Base-by-base conservation (phyloP, 768 basidiomycete species). In the Tulasnella sp. region DNA sequence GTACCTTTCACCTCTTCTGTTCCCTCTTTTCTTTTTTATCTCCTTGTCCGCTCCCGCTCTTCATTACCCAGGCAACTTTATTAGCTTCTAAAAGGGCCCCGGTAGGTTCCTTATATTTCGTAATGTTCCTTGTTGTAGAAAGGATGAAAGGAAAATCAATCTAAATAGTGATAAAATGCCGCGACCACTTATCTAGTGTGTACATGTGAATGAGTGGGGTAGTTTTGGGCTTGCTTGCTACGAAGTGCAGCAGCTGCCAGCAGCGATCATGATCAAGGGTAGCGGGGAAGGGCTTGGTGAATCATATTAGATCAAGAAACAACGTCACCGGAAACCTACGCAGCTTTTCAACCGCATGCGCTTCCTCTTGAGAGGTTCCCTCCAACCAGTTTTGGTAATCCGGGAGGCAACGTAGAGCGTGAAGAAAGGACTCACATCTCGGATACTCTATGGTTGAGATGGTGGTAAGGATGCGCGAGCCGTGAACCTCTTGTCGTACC, bases 301-400 rank as follows among this genome's bases (percentile, higher is more conserved):
- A 42, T 74, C 73, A 74, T 74, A 74, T 74, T 74, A 74, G 73
- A 74, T 74, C 73, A 74, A 74, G 73, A 74, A 31, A 29, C 36
- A 52, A 58, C 29, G 73, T 74, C 64, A 54, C 12, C 1, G 73
- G 8, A 49, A 64, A 22, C 49, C 73, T 7, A 7, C 3, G 54
- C 54, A 11, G 54, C 29, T n/a, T 58, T 58, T 31, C 54, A 58
- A 31, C 54, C 25, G 29, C 54, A 25, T n/a, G 2, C 25, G 9
- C 54, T 58, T 64, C 29, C 31, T 25, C 58, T 64, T 64, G 0
- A 74, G 17, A 40, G 54, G 37, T 34, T 58, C 38, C 34, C 73
- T 74, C 73, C 49, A 52, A 45, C 71, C 71, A 72, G 40, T 72
- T 34, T 6, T 40, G 45, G 36, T 72, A 72, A 72, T 72, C 71